Conservation (phyloP, 768 basidiomycete species). For the Rhizopogon salebrosus region DNA sequence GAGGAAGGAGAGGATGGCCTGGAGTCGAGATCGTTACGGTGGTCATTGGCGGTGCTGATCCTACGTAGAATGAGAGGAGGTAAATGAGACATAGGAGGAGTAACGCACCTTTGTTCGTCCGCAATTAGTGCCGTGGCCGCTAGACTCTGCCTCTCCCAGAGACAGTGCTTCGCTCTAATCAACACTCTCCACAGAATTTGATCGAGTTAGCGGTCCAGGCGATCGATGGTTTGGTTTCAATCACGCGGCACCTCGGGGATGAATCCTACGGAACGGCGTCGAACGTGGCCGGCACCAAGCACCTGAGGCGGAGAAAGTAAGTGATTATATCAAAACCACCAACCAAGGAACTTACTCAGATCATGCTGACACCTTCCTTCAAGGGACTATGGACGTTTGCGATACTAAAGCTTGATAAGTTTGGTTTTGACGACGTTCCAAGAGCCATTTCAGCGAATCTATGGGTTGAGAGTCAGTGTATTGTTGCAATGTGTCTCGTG, state of each 20-base stretch:
- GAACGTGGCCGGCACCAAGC: conserved; percentile 74
- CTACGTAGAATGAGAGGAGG: no score
- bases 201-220: conserved; percentile 52
- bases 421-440: no score
- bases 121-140: conserved; percentile 63
- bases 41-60: no score
- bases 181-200: conserved; percentile 63
- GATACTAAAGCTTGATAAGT: conserved; percentile 65
- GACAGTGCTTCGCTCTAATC: conserved; percentile 57
- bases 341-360: conserved; percentile 45
- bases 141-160: conserved; percentile 60
- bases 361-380: conserved; percentile 79
- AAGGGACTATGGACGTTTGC: no score
- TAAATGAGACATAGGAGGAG: no score
- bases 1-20: no score
- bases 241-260: no score
- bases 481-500: background rate
- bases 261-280: conserved; percentile 62
- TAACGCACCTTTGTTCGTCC: no score
- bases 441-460: no score
- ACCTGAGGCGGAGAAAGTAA: conserved; percentile 40
- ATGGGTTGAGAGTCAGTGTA: background rate
- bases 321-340: background rate
- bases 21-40: no score
- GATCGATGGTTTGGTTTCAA: conserved; percentile 60